These are phyloP conservation scores for Populus ilicifolia DNA, from an alignment of 345 rosid species.

Conservation along the genomic window DNA sequence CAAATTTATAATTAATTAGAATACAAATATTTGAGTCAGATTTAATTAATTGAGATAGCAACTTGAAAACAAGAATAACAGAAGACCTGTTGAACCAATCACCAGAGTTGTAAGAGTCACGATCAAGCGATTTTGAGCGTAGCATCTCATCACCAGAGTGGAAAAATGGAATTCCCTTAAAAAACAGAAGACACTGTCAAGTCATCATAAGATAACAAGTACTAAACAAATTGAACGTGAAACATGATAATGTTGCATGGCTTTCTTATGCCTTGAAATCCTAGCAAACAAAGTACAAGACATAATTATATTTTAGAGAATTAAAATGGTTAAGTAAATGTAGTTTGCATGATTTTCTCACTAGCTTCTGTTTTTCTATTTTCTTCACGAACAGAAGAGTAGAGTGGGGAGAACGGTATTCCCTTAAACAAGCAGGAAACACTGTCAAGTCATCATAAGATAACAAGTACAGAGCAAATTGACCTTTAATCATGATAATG, in stretches of 20 bases:
- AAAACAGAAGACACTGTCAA: conserved; percentile 2
- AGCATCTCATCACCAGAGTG: conserved; percentile 92
- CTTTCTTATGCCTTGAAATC: background rate
- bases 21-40: background rate
- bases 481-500: background rate
- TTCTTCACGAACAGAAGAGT: too few species aligned
- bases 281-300: too few species aligned
- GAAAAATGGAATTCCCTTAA: conserved; percentile 88
- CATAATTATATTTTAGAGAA: too few species aligned
- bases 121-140: conserved; percentile 94
- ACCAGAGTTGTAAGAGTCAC: conserved; percentile 96
- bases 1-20: background rate
- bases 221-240: background rate
- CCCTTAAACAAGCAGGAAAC: conserved; percentile 41
- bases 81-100: conserved; percentile 94
- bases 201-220: background rate
- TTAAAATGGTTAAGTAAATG: too few species aligned
- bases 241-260: background rate
- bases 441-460: background rate
- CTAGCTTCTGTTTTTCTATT: too few species aligned
- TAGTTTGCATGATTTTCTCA: too few species aligned
- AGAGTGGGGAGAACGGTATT: conserved; percentile 61
- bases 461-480: background rate
- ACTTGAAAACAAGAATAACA: conserved; percentile 9
- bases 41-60: background rate